Evolutionary conservation across 2,329 filamentous ascomycete species (phyloP).

Genomic region (Ophiocordyceps sinensis): DNA sequence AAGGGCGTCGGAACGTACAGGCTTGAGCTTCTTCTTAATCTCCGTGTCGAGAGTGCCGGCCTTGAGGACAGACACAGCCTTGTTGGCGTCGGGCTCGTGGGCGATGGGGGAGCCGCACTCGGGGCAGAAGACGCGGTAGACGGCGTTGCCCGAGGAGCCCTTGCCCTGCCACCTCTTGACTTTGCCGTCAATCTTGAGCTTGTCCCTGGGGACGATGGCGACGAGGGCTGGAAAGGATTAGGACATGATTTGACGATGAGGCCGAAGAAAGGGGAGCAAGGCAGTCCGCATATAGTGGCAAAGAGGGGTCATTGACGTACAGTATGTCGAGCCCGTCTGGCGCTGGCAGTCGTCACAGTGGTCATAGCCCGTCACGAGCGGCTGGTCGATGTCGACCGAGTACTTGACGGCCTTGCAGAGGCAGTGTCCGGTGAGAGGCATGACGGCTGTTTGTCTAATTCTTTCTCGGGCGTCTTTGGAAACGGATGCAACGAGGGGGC

Average conservation of each 20-base stretch:
- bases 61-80: slow-evolving; percentile 32
- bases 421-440: slow-evolving; percentile 56
- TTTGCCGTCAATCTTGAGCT: slow-evolving; percentile 47
- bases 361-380: slow-evolving; percentile 47
- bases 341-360: slow-evolving; percentile 63
- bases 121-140: slow-evolving; percentile 55
- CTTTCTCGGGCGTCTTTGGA: neutral
- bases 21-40: slow-evolving; percentile 54
- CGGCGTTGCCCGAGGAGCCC: slow-evolving; percentile 45
- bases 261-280: neutral
- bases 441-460: slow-evolving; percentile 14
- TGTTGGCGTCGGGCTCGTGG: slow-evolving; percentile 49
- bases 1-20: slow-evolving; percentile 24
- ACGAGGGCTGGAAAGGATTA: slow-evolving; percentile 39
- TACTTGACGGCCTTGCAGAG: slow-evolving; percentile 62
- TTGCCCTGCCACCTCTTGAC: slow-evolving; percentile 48
- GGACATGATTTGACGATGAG: neutral
- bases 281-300: neutral
- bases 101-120: slow-evolving; percentile 57
- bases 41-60: slow-evolving; percentile 47
- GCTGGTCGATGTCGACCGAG: slow-evolving; percentile 36
- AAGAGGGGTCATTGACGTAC: slow-evolving; percentile 22
- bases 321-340: slow-evolving; percentile 55
- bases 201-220: slow-evolving; percentile 50
- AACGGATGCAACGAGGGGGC: neutral